Evolutionary conservation across 2,329 filamentous ascomycete genomes (phyloP), one percentile per base, ranked within the genome.

Genomic region (Cytospora leucostoma): DNA sequence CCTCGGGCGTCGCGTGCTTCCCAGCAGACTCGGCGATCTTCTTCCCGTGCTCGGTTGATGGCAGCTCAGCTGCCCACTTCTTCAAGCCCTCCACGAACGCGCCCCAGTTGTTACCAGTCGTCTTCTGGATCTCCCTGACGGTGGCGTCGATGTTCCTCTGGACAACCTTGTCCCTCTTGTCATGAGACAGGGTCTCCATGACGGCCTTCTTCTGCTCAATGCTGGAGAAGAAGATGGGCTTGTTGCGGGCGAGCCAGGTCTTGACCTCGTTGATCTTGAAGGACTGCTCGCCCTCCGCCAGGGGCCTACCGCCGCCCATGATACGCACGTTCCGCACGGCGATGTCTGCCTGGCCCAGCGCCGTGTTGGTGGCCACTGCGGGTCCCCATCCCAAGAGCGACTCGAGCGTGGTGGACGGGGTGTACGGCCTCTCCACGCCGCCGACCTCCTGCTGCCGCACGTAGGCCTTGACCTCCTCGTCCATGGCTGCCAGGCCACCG

Each of bases 221-320:
- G 21, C 68, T 72, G 63, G 77, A 74, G 67, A 79, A 74, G 63
- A 78, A 79, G 4, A 77, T 64, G n/a, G 76, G 77, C 63, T 68
- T 67, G 64, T 70, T 71, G 38, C 71, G 57, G 15, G 56, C 59
- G 52, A 67, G 70, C 62, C 65, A 68, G 35, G 62, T 56, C 64
- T 68, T 64, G 40, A 72, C 69, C 11, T 72, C 73, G 35, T 66
- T 59, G 15, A 71, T 57, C 34, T 67, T 38, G 13, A 63, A 51
- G 11, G 58, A 63, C 60, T 72, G 63, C 47, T 68, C 47, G 58
- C 71, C 61, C 37, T 68, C 40, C 61, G 74, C 69, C 70, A 73
- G 78, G 0, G 72, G 59, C 52, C 68, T 62, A 6, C 74, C 78
- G 61, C 77, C 74, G 12, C 74, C 76, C 53, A 80, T 69, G 50